Conservation (phyloP, 768 basidiomycete species). For the Auriscalpium orientale region DNA sequence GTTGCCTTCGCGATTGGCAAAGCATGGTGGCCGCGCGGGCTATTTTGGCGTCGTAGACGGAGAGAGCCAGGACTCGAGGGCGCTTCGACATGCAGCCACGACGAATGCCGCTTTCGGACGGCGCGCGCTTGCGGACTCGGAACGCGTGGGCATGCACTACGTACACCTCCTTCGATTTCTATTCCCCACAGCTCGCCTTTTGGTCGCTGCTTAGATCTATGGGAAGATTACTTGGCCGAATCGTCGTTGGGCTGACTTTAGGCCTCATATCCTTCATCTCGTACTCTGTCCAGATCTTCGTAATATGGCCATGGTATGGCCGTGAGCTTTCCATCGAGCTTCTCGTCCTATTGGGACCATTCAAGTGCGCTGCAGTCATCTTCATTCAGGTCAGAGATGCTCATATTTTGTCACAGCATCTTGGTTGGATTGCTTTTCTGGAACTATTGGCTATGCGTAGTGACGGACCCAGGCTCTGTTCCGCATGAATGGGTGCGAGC, state of each 20-base stretch:
- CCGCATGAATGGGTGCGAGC: constrained; percentile 68
- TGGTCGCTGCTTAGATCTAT: constrained; percentile 17
- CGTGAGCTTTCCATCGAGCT: constrained; percentile 65
- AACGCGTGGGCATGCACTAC: neutral
- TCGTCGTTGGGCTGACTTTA: constrained; percentile 64
- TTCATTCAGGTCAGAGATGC: neutral
- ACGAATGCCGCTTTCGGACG: no score
- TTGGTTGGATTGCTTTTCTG: constrained; percentile 73
- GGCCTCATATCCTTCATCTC: constrained; percentile 80
- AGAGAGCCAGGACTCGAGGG: no score
- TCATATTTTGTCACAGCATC: constrained; percentile 36
- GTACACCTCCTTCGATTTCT: neutral
- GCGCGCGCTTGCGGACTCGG: neutral
- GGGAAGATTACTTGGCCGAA: constrained; percentile 44
- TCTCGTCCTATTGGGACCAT: constrained; percentile 69
- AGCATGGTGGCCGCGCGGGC: neutral
- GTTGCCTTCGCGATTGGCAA: neutral
- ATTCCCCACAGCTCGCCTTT: neutral
- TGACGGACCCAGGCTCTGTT: constrained; percentile 78
- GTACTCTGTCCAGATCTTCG: constrained; percentile 81
- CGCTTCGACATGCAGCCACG: no score
- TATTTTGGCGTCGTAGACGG: no score
- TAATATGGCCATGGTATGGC: constrained; percentile 94
- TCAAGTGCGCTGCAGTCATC: constrained; percentile 60
- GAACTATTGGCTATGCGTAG: constrained; percentile 84